Base-by-base conservation (phyloP, 208 protist species). In the Leishmania guyanensis region DNA sequence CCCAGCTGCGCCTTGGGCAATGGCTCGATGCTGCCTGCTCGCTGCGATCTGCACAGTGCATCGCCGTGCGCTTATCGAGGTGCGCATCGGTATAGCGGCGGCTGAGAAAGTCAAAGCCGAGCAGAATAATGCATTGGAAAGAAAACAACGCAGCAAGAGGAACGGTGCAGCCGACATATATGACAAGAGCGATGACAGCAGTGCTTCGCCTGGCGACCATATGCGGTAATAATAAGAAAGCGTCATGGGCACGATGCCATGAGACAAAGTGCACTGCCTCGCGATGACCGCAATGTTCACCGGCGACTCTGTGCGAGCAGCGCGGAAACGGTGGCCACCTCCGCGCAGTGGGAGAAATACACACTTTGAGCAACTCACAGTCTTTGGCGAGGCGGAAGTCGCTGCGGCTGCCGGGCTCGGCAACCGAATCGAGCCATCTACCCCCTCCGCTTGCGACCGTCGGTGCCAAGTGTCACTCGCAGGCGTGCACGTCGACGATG, bases 11-110 rank as follows among this genome's bases (percentile, higher is more conserved):
- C 36, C 46, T 73, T 53, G 39, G 0, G 10, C 69, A 22, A 16
- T 2, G 0, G 69, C 12, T 9, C 53, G 69, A 22, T 73, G 20
- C 46, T 46, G 46, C 8, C 43, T 54, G 46, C 46, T 46, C 69
- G 26, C 22, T 73, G 69, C 0, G 26, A 73, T 8, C 26, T 26
- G 46, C 39, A 22, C 26, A 12, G 69, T 14, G 29, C 17, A 22
- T 12, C 69, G 69, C 53, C 69, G 39, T n/a, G 69, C 69, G 46
- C 69, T 46, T 53, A 46, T 53, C 69, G 69, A 73, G 26, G 69
- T 8, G 9, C 26, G 22, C 69, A 73, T 73, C 39, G 39, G 69
- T 33, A 46, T 73, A 54, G 69, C 69, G 53, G 69, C 69, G 8
- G 3, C 69, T 54, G 69, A 51, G 46, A 46, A 26, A 9, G 69